Evolutionary conservation across 768 basidiomycete species (phyloP).

Genomic region (Imleria badia): DNA sequence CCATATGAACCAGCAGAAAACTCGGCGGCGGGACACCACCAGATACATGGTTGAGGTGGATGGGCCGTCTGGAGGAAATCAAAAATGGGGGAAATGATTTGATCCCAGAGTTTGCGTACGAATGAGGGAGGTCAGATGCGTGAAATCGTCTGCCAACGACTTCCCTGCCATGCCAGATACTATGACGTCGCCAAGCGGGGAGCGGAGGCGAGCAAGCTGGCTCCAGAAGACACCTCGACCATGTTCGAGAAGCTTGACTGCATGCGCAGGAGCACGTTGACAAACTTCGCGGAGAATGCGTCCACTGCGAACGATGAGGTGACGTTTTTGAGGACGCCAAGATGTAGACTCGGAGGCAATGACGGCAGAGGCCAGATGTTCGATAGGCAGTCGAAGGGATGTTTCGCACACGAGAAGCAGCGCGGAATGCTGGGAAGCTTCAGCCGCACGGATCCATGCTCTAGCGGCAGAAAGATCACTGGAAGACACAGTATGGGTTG

Average conservation of each 20-base stretch:
- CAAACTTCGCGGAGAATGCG: constrained; percentile 10
- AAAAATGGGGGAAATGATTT: neutral
- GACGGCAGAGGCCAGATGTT: neutral
- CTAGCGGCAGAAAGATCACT: neutral
- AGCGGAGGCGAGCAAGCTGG: constrained; percentile 17
- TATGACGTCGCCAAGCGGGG: neutral
- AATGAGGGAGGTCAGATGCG: neutral
- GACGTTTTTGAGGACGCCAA: neutral
- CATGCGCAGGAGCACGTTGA: constrained; percentile 5
- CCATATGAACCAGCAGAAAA: constrained; percentile 8
- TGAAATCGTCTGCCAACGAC: neutral
- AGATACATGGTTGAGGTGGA: neutral
- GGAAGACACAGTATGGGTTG: neutral
- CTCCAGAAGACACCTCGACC: constrained; percentile 23
- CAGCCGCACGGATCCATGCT: neutral
- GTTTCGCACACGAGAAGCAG: constrained; percentile 6
- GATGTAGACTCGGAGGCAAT: neutral
- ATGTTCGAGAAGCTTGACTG: constrained; percentile 34
- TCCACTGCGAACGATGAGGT: constrained; percentile 5
- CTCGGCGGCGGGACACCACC: neutral
- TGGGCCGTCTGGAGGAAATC: neutral
- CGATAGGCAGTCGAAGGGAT: neutral
- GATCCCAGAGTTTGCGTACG: neutral
- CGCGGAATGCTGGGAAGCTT: neutral
- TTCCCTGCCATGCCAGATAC: neutral